Base-by-base conservation (phyloP, 208 protist genomes). In the Strigomonas galati region DNA sequence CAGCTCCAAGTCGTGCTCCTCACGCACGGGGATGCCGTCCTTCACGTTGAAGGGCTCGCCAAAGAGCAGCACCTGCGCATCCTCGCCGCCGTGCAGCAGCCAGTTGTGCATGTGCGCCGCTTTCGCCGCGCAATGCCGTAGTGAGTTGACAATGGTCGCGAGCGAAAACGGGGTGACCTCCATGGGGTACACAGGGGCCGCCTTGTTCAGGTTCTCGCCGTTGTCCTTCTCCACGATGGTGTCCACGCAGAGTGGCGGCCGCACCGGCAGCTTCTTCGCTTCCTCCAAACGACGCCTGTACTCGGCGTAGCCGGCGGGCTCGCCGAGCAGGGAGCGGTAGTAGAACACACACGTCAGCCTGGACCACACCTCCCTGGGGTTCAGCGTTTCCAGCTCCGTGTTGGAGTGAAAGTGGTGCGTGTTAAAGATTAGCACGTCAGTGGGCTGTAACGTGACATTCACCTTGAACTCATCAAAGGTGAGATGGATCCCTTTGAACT, bases 341-440 rank as follows among this genome's bases (percentile, higher is more conserved):
- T 97, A 97, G 61, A 95, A 94, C 2, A 97, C 92, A 68, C 92
- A 95, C 1, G 87, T 91, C 9, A 97, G 74, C 24, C 92, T 60
- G 53, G 59, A 67, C 88, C 92, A 97, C 21, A 73, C 57, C 21
- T 62, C 65, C 3, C 61, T 74, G n/a, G 26, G 27, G 52, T 82
- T 58, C 56, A 69, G 52, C 30, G 55, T n/a, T 65, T 97, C 89
- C 24, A 84, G 63, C 67, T 97, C 89, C 23, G 89, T 97, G 72
- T 97, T 97, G 15, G 86, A 92, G 79, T 97, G 92, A 49, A 89
- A 94, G 72, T 89, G 81, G 76, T 97, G 92, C n/a, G 92, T 91
- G 56, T 97, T 83, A 65, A 97, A 97, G 49, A 97, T 64, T 23
- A 97, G 67, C 12, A 97, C 77, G 65, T 97, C 92, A n/a, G 84